A percentile compares a stretch with the other conserved stretches of the same genome.
Evolutionary conservation across 2,329 filamentous ascomycete species (phyloP).

Genomic region (Colletotrichum sublineola): DNA sequence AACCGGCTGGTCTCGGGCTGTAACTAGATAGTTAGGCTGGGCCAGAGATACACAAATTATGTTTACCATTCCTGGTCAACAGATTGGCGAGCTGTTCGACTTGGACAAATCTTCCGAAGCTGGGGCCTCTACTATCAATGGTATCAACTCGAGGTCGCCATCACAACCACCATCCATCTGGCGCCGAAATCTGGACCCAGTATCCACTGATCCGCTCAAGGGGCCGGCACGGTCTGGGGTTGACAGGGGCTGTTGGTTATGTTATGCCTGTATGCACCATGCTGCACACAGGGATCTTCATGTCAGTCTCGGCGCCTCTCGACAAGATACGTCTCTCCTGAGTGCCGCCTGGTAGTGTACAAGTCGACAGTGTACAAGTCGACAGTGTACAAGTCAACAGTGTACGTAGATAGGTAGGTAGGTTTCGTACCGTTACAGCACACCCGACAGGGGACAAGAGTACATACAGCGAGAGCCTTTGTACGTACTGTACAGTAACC

Average conservation of each 20-base stretch:
- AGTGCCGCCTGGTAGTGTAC: too few species aligned
- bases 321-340: slow-evolving; percentile 17
- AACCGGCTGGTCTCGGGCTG: slow-evolving; percentile 8
- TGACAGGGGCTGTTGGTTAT: background rate
- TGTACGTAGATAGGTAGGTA: too few species aligned
- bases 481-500: too few species aligned
- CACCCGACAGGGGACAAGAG: too few species aligned
- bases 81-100: slow-evolving; percentile 1
- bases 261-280: background rate
- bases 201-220: slow-evolving; percentile 39
- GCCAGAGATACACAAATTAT: background rate
- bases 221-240: slow-evolving; percentile 14
- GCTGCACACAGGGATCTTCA: slow-evolving; percentile 20
- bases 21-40: background rate
- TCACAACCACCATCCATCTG: background rate
- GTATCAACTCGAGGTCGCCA: slow-evolving; percentile 1
- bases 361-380: too few species aligned
- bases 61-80: background rate
- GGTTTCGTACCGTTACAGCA: too few species aligned
- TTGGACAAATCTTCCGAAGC: background rate
- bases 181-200: background rate
- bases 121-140: background rate
- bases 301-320: slow-evolving; percentile 35
- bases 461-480: background rate
- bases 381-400: too few species aligned